Evolutionary conservation across 331 rosid genomes (phyloP), one percentile per base, ranked within the genome.

Genomic region (Acacia concinna): DNA sequence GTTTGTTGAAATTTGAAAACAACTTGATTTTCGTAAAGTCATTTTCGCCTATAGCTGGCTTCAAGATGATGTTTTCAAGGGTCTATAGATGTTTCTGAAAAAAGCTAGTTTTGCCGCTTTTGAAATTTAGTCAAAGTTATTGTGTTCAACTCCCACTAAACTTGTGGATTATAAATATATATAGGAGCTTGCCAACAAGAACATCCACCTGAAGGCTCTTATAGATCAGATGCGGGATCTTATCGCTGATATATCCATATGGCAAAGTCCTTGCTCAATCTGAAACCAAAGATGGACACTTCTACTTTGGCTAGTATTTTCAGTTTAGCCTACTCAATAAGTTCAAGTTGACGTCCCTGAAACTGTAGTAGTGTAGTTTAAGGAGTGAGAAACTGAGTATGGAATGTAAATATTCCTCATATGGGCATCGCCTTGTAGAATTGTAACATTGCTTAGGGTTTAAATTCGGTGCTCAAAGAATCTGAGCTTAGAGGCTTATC

Each of bases 221-320:
- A 90, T 96, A 68, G 97, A 91, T 91, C 98, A 93, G 82, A 75
- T 91, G 68, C 86, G 97, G 68, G 90, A 90, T 76, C 94, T 95
- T 67, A 78, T 95, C 52, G 70, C 90, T 20, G 99, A 93, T 87
- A 88, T 95, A 83, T 91, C 97, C 69, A 91, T 93, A 51, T 95
- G 99, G 99, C 98, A 93, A 82, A 95, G 99, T 82, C 97, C 98
- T 64, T 87, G 86, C 73, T 85, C 93, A 3, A 75, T 89, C 69
- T 90, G 86, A 94, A 81, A 65, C 59, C 59, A 40, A 4, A 54
- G 27, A 51, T 49, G 56, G 59, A 75, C 40, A 21, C 65, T 81
- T 82, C 56, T 20, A 21, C 25, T 74, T 77, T 47, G 76, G 81
- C 47, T 43, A 56, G 46, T 51, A 38, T 68, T 18, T 68, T 5